Evolutionary conservation across 768 basidiomycete genomes (phyloP), one percentile per base, ranked within the genome.

Genomic region (Hygrophorus russula): DNA sequence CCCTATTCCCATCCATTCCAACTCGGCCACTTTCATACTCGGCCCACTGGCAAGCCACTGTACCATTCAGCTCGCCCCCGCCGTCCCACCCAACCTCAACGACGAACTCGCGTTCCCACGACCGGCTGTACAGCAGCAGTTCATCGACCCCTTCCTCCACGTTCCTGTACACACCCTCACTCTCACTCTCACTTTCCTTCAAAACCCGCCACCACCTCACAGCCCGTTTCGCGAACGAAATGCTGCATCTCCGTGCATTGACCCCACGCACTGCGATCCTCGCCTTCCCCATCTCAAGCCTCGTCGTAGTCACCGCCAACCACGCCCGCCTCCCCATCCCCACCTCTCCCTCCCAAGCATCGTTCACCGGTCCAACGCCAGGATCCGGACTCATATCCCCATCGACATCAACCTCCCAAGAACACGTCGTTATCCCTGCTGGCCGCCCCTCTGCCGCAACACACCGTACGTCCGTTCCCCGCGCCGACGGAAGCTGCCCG

Each of bases 201-300:
- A 51, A 47, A 14, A 79, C 65, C 18, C 51, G 51, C 44, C 73
- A 72, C 42, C 53, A 56, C 33, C 56, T 60, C 35, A 81, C 62
- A 5, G 68, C 63, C 46, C 50, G 53, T 33, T 61, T 62, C 45
- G 71, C 73, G 48, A 87, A 78, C 41, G 74, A 67, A 17, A 88
- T 49, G 39, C 71, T 57, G 54, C 86, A 87, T 13, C 67, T 67
- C 17, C 82, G 74, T 9, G 82, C 80, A 55, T 83, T 79, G 34
- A 56, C 59, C 9, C 79, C 82, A 36, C 60, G 57, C 9, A 87
- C 56, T 2, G 53, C 55, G 45, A 85, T 63, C 19, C 59, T 59
- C n/a, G 74, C 78, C 1, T 66, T 62, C 17, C 66, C 60, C 0
- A 56, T 40, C n/a, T 66, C 66, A 2, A 65, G 62, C 10, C 75